These are phyloP conservation scores for Purpureocillium takamizusanense DNA, from an alignment of 2,329 filamentous ascomycete species.

Conservation along the genomic window DNA sequence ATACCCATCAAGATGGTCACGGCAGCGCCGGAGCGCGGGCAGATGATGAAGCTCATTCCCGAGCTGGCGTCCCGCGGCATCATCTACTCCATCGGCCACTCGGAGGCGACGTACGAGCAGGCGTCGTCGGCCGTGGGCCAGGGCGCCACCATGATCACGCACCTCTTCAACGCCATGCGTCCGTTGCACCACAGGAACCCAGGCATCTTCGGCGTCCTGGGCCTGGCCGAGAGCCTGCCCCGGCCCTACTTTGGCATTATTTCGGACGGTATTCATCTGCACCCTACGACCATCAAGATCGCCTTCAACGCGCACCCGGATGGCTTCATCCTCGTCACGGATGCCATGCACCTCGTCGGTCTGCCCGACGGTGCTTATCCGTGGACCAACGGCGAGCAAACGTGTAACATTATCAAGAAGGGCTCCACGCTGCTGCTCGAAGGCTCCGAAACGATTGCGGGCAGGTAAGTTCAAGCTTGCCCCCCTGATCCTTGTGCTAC, in stretches of 20 bases:
- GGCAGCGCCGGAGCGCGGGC: constrained; percentile 70
- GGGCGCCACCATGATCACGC: constrained; percentile 83
- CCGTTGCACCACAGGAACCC: constrained; percentile 87
- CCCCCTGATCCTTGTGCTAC: not conserved
- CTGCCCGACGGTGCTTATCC: constrained; percentile 76
- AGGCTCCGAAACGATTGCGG: constrained; percentile 70
- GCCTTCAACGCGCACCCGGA: constrained; percentile 79
- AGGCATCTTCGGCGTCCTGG: constrained; percentile 79
- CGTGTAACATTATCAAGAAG: constrained; percentile 56
- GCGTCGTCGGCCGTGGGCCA: constrained; percentile 61
- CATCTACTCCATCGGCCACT: constrained; percentile 75
- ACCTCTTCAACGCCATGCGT: constrained; percentile 90
- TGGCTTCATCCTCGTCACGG: constrained; percentile 82
- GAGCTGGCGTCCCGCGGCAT: constrained; percentile 58
- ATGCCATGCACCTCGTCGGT: constrained; percentile 83
- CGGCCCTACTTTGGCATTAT: constrained; percentile 84
- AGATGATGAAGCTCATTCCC: constrained; percentile 60
- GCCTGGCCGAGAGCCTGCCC: constrained; percentile 47
- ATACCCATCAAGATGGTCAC: constrained; percentile 69
- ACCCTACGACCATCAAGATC: constrained; percentile 81
- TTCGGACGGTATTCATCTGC: constrained; percentile 81
- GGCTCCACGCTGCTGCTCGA: constrained; percentile 67
- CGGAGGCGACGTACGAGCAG: constrained; percentile 78
- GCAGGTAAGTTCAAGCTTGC: constrained; percentile 42
- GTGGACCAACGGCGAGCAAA: constrained; percentile 66